Evolutionary conservation across 345 rosid species (phyloP).

Genomic region (Mercurialis annua): DNA sequence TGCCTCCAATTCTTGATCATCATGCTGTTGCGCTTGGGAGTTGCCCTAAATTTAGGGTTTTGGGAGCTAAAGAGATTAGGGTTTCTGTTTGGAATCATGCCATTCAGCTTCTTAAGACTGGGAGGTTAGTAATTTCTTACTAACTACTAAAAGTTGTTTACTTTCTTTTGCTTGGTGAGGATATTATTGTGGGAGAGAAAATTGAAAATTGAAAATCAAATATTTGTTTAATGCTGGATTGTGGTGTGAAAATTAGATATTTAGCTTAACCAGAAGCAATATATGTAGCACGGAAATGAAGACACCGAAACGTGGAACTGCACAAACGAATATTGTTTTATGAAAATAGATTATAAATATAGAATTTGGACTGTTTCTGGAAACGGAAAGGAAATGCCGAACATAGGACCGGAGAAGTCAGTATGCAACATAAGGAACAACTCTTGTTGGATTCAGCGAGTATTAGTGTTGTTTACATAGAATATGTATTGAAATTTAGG

Average conservation of each 20-base stretch:
- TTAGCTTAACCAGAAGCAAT: not conserved
- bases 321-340: too few relatives aligned
- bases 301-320: too few relatives aligned
- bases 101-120: constrained; percentile 51
- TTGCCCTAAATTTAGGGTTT: constrained; percentile 93
- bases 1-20: constrained; percentile 90
- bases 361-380: too few relatives aligned
- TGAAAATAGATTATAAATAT: too few relatives aligned
- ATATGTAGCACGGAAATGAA: too few relatives aligned
- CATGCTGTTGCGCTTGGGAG: constrained; percentile 93
- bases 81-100: constrained; percentile 66
- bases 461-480: not conserved
- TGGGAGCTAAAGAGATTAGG: constrained; percentile 48
- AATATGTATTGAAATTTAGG: not conserved
- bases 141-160: not conserved
- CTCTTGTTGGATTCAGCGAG: not conserved
- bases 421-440: too few relatives aligned
- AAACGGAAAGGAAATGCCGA: too few relatives aligned
- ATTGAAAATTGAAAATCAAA: not conserved
- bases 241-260: not conserved
- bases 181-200: not conserved
- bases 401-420: too few relatives aligned
- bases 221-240: not conserved
- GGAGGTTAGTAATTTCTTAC: constrained; percentile 68
- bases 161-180: not conserved